Percentiles rank a stretch among this genome's conserved stretches.
Conservation (phyloP, 139 green algal species). For the Coccomyxa sp. region DNA sequence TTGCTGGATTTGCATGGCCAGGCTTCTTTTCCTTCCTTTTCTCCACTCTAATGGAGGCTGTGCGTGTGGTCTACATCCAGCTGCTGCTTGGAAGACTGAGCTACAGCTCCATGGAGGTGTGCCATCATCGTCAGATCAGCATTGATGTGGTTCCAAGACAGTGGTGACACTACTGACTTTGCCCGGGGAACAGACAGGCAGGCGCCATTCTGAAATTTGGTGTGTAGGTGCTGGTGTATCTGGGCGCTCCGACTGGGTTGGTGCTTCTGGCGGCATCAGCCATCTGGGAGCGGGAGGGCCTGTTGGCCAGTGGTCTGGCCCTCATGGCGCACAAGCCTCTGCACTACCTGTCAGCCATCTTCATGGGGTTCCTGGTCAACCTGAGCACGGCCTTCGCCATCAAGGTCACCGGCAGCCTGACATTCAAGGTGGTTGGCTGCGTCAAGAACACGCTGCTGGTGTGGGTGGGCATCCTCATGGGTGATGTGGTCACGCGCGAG, state of each 20-base stretch:
- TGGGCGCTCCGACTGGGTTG: constrained; percentile 36
- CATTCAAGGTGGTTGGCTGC: constrained; percentile 65
- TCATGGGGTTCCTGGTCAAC: constrained; percentile 48
- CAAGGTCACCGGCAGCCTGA: constrained; percentile 54
- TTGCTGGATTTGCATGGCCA: constrained; percentile 7
- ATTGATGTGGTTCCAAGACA: not conserved
- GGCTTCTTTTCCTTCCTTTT: constrained; percentile 28
- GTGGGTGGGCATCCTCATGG: constrained; percentile 29
- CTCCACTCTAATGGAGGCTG: constrained; percentile 19
- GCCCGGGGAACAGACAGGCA: no score
- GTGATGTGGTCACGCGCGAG: constrained; percentile 27
- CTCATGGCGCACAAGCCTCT: constrained; percentile 19
- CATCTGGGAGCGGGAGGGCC: constrained; percentile 32
- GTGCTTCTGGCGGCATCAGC: constrained; percentile 30
- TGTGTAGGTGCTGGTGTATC: constrained; percentile 54
- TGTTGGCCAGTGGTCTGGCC: constrained; percentile 20
- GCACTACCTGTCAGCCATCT: constrained; percentile 23
- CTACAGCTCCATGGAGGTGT: constrained; percentile 15
- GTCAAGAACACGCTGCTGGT: constrained; percentile 64
- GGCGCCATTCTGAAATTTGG: not conserved
- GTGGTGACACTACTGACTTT: no score
- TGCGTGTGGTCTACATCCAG: constrained; percentile 18
- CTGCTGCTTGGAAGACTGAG: constrained; percentile 21
- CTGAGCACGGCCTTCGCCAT: constrained; percentile 60
- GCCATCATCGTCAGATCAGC: no score